Evolutionary conservation across 1,284 basidiomycete species (phyloP), one percentile per base, ranked within the genome.

Genomic region (Trametes versicolor): DNA sequence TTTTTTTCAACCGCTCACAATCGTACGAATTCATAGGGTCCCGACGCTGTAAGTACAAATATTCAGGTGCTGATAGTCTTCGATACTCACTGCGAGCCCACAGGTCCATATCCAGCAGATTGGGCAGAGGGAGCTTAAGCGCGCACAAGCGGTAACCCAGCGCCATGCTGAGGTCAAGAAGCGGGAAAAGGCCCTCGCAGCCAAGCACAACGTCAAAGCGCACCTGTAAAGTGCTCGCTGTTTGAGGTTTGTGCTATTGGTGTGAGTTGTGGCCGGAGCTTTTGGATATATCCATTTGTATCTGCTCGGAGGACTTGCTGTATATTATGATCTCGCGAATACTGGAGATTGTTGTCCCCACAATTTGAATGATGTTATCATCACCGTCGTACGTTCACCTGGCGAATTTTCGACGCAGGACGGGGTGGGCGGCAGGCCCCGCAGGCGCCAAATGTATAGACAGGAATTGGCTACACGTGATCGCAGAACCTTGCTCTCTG

Each of bases 61-160:
- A 32, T 10, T 4, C 7, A 7, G 2, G 17, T 36, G 13, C 2
- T 36, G 25, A 36, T 21, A 8, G 0, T 2, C 7, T 6, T 7
- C 6, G 15, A 21, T 50, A 36, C 50, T 62, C 58, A 70, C 60
- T 56, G 27, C 59, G 58, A 15, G 50, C 58, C 4, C 48, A 17
- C 66, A 93, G 85, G 95, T 99, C 6, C 97, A 99, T 78, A 91
- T 97, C 58, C 95, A 97, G 78, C 97, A 98, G 80, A 92, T 98
- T 58, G 96, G 95, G 12, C 93, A 93, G 76, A 81, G 89, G 53
- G 96, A 98, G 78, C 80, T 96, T 66, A 91, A 86, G 78, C 86
- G 93, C 50, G 92, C 87, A 1, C 82, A 84, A 2, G 82, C 70
- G 9, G 76, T 95, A 32, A 80, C 77, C 27, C 80, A 85, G 73